Conservation (phyloP, 2,329 filamentous ascomycete species). For the Boeremia lycopersici region DNA sequence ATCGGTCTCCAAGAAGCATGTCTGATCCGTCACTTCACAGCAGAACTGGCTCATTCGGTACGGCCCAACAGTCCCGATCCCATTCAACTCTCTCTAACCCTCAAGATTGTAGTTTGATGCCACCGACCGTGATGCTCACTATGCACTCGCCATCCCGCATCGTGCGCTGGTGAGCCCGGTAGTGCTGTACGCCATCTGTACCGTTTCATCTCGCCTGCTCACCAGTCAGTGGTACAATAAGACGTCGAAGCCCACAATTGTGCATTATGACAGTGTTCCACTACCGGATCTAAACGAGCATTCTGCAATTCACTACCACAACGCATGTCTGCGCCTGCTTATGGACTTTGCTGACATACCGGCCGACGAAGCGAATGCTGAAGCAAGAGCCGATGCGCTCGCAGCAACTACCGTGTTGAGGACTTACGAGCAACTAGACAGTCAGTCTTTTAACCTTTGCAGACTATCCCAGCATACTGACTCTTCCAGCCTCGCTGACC, state of each 20-base stretch:
- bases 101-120: not conserved
- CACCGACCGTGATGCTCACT: not conserved
- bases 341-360: slow-evolving; percentile 1
- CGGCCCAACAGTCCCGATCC: not conserved
- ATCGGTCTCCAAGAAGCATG: slow-evolving; percentile 3
- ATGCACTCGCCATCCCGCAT: not conserved
- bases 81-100: not conserved
- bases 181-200: not conserved
- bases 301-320: slow-evolving; percentile 2
- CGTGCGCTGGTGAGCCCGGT: not conserved
- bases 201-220: not conserved
- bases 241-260: not conserved
- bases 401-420: not conserved
- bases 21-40: not conserved
- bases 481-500: not conserved
- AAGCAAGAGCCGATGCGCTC: not conserved
- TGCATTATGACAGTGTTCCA: not conserved
- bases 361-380: not conserved
- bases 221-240: not conserved
- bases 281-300: not conserved
- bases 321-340: not conserved
- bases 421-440: not conserved
- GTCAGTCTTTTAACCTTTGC: not conserved
- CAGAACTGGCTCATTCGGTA: not conserved
- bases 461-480: no score